phyloP scores from a whole-genome alignment of 2,329 filamentous ascomycete genomes.

The Botrytis byssoidea region DNA sequence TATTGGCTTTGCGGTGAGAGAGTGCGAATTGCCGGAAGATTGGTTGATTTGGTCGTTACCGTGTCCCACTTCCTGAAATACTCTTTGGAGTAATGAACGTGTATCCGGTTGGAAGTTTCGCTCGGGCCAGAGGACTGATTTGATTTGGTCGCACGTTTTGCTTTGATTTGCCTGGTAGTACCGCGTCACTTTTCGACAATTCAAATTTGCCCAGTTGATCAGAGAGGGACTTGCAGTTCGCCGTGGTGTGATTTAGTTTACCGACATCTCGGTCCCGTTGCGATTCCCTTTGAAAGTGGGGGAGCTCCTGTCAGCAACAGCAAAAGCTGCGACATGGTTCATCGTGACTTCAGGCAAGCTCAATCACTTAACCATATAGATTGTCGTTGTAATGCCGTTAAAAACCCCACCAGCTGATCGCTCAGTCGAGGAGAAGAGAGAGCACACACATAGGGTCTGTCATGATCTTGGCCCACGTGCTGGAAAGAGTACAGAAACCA shows the following conservation, averaged over 20 bases:
- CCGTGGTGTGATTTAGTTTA: neutral
- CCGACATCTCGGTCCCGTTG: neutral
- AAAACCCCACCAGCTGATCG: neutral
- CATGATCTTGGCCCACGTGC: neutral
- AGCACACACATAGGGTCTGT: neutral
- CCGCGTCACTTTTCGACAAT: neutral
- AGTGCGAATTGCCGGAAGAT: neutral
- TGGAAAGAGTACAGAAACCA: neutral
- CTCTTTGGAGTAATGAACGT: constrained; percentile 21
- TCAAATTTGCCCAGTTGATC: neutral
- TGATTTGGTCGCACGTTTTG: neutral
- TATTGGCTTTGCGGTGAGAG: neutral
- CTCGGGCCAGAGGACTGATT: neutral
- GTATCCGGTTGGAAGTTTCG: neutral
- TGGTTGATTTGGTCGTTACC: constrained; percentile 27
- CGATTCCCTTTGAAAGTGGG: neutral
- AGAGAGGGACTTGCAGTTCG: neutral
- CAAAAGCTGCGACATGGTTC: neutral
- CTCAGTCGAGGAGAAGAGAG: neutral
- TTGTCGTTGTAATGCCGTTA: neutral
- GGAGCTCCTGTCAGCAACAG: neutral
- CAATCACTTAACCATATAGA: no score
- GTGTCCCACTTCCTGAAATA: constrained; percentile 35
- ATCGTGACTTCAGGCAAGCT: neutral
- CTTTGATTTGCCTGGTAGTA: constrained; percentile 34